Conservation (phyloP, 768 basidiomycete genomes). For the Boletus sensibilis region DNA sequence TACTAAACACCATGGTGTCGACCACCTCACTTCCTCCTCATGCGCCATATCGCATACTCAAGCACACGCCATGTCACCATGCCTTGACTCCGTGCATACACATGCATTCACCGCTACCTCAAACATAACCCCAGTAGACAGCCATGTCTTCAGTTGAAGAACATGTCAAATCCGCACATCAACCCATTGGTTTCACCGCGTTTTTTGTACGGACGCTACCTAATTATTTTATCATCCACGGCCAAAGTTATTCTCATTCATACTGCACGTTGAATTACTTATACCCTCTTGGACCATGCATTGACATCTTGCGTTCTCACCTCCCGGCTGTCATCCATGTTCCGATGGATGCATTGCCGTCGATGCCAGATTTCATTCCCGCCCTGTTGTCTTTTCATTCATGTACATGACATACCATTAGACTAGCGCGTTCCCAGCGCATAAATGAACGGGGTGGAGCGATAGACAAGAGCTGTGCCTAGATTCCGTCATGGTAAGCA, state of each 20-base stretch:
- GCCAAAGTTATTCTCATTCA: background rate
- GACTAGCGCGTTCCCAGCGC: background rate
- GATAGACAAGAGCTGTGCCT: background rate
- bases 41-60: background rate
- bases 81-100: background rate
- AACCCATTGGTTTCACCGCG: background rate
- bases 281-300: constrained; percentile 12
- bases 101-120: background rate
- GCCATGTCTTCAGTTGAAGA: constrained; percentile 13
- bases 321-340: background rate
- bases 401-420: background rate
- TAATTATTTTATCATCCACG: constrained; percentile 21
- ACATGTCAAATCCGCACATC: background rate
- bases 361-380: constrained; percentile 19
- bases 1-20: constrained; percentile 30
- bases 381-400: constrained; percentile 1
- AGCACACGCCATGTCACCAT: background rate
- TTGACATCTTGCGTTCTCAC: background rate
- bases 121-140: background rate
- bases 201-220: background rate
- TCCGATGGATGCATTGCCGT: background rate
- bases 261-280: constrained; percentile 5
- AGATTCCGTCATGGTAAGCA: background rate
- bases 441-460: background rate
- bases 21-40: constrained; percentile 9